Conservation (phyloP, 2,329 filamentous ascomycete genomes). For the Fusarium temperatum region DNA sequence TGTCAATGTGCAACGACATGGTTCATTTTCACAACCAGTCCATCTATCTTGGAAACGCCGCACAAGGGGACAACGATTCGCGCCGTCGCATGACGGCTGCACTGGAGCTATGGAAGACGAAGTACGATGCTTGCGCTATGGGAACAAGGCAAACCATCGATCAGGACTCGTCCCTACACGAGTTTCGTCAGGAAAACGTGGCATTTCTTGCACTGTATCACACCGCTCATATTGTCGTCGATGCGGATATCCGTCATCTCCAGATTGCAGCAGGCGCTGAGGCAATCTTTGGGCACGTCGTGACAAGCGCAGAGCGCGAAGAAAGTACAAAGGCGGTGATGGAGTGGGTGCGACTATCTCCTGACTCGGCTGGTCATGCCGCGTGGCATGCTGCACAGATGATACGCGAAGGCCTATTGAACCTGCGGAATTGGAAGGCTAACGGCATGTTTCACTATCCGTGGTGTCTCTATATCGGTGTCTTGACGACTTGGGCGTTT, state of each 20-base stretch:
- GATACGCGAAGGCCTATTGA: neutral
- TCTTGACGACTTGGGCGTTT: neutral
- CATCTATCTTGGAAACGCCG: neutral
- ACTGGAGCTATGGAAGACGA: neutral
- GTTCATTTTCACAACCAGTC: neutral
- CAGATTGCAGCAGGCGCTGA: neutral
- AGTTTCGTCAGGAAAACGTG: neutral
- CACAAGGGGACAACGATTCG: neutral
- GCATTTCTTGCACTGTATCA: neutral
- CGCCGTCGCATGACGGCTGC: neutral
- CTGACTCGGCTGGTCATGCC: neutral
- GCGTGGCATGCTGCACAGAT: neutral
- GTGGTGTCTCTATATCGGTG: neutral
- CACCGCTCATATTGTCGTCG: neutral
- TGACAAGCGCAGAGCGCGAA: neutral
- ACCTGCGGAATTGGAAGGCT: neutral
- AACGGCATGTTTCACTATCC: neutral
- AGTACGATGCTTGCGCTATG: neutral
- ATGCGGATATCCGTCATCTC: neutral
- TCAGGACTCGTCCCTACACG: neutral
- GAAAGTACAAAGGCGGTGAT: neutral
- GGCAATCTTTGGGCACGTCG: neutral
- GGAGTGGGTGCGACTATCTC: fast-evolving
- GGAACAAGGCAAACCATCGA: neutral
- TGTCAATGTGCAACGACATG: neutral